phyloP scores from a whole-genome alignment of 768 basidiomycete species.

The Hypholoma sublateritium region DNA sequence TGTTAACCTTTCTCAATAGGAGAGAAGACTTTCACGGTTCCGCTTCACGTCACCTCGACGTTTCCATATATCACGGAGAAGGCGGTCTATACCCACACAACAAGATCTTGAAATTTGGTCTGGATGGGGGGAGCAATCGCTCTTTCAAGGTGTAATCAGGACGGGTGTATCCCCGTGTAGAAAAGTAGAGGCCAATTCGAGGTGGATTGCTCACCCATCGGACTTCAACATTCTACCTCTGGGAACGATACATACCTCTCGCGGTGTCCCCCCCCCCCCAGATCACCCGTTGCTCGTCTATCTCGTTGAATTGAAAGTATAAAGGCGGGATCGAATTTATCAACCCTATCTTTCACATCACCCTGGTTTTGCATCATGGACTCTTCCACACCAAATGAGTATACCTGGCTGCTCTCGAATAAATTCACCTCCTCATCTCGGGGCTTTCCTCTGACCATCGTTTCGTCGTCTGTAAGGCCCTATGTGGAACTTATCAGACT shows the following conservation, averaged over 20 bases:
- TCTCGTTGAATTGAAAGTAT: neutral
- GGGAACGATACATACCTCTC: neutral
- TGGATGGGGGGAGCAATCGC: neutral
- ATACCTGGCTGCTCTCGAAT: slow-evolving; percentile 7
- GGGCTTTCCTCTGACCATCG: slow-evolving; percentile 34
- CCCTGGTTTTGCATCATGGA: slow-evolving; percentile 4
- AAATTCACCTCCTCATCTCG: neutral
- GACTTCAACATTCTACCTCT: neutral
- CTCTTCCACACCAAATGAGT: slow-evolving; percentile 8
- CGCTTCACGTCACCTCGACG: neutral
- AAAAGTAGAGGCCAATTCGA: neutral
- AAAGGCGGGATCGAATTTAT: neutral
- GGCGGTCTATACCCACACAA: neutral
- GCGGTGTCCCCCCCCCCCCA: neutral
- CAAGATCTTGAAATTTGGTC: neutral
- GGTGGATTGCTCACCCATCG: neutral
- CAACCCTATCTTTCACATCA: neutral
- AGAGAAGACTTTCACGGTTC: neutral
- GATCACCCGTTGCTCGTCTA: neutral
- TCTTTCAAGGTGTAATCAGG: neutral
- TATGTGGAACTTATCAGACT: slow-evolving; percentile 52
- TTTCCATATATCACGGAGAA: slow-evolving; percentile 1
- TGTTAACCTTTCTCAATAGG: slow-evolving; percentile 1
- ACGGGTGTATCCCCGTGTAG: neutral
- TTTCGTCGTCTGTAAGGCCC: slow-evolving; percentile 29